Conservation (phyloP, 768 basidiomycete species). For the Panus rudis region DNA sequence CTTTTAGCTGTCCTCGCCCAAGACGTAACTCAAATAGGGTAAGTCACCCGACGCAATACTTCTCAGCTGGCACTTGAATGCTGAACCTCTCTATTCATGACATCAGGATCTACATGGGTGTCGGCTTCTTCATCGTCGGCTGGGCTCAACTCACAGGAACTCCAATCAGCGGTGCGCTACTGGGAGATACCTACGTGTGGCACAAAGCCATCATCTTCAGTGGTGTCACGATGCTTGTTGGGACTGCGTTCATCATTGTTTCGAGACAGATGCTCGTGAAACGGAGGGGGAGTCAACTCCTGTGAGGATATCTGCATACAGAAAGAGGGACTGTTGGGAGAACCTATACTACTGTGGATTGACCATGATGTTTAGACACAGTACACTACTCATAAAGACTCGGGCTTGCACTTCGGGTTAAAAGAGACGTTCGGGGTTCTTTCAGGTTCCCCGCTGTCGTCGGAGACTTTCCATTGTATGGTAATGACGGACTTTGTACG, state of each 20-base stretch:
- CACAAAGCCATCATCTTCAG: slow-evolving; percentile 17
- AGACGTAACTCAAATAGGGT: slow-evolving; percentile 18
- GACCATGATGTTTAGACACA: too few relatives aligned
- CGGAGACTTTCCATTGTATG: too few relatives aligned
- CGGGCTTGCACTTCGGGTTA: too few relatives aligned
- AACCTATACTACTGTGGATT: too few relatives aligned
- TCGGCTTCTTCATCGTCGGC: slow-evolving; percentile 12
- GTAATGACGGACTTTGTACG: too few relatives aligned
- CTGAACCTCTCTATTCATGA: background rate
- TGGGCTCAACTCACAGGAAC: slow-evolving; percentile 17
- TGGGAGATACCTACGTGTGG: slow-evolving; percentile 12
- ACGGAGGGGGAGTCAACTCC: slow-evolving; percentile 11
- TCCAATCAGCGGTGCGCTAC: slow-evolving; percentile 20
- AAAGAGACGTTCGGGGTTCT: too few relatives aligned
- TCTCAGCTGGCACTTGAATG: background rate
- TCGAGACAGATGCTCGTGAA: slow-evolving; percentile 1
- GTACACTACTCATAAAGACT: too few relatives aligned
- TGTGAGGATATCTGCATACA: too few relatives aligned
- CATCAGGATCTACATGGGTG: slow-evolving; percentile 17
- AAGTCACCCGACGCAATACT: background rate
- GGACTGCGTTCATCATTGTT: background rate
- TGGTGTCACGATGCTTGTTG: slow-evolving; percentile 9
- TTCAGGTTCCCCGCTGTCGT: too few relatives aligned
- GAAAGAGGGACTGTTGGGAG: too few relatives aligned
- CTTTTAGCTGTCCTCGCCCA: slow-evolving; percentile 12